Evolutionary conservation across 148 eudicot species (phyloP), one percentile per base, ranked within the genome.

Genomic region (Chenopodium suecicum): DNA sequence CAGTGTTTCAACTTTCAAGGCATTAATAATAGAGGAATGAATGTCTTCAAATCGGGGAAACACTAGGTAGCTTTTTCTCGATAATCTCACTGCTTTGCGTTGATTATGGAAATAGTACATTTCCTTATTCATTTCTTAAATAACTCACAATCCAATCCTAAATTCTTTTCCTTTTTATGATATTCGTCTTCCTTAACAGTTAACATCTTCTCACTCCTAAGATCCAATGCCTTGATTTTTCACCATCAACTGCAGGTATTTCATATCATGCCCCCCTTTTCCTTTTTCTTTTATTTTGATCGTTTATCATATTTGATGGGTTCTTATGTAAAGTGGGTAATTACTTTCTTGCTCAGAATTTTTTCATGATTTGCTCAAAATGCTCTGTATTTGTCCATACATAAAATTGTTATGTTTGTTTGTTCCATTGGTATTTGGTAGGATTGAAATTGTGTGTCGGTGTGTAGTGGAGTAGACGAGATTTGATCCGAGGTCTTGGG

Each of bases 211-310:
- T 71, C 52, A 69, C 69, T 77, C 72, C 29, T 14, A 56, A 56
- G 62, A 56, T 56, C 62, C 62, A 56, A 56, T 56, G 75, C 52
- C 75, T 71, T 71, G 9, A 82, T 37, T 41, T 78, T 73, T 73
- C 65, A 22, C 44, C 14, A 41, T 27, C 10, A 50, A 54, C 17
- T 10, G 11, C 78, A 83, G 85, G 85, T 83, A n/a, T 75, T 16
- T 68, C 73, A 13, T 70, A 37, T 37, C 1, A 41, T 41, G 44
- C 69, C 22, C 41, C 47, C 41, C 37, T 68, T 0, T 72, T 27
- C 44, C 6, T 6, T 34, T 16, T 81, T 64, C 75, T 74, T 11
- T 44, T 41, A 29, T 47, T 9, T 46, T 78, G 50, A 50, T 73
- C 1, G 23, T 71, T 50, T 47, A 46, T 48, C 17, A 25, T 52